Base-by-base conservation (phyloP, 1,284 basidiomycete genomes). In the Boletellus deceptivus region DNA sequence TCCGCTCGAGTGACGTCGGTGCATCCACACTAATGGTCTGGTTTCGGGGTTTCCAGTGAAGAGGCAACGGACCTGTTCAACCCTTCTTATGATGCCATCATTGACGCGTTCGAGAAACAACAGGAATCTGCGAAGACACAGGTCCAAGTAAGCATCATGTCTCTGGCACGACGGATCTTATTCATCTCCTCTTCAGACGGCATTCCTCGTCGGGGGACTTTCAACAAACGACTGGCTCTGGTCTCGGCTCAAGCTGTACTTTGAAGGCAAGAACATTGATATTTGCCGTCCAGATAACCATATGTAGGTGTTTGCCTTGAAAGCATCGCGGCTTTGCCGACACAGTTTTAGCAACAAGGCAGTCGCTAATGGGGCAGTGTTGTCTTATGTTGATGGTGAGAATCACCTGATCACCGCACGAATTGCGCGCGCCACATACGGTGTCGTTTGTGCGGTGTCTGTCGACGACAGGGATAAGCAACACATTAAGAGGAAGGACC, bases 221-320 rank as follows among this genome's bases (percentile, higher is more conserved):
- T 73, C 71, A 6, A 71, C 71, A 1, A 77, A 72, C 46, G 70
- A 75, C 17, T 76, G 72, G 70, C 60, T 78, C 1, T 75, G 69
- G 56, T 52, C 57, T 14, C 59, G 59, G 20, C 65, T 78, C 3
- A 62, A 66, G 41, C 50, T 56, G 3, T 48, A 59, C 25, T 54
- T 76, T 20, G 7, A 25, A 7, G 24, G 7, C 24, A 7, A 25
- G 24, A 25, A 25, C 4, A 25, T 25, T 6, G 24, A 25, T 3
- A 25, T 25, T 25, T 25, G 7, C 24, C 24, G 24, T 25, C 24
- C 24, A 25, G 24, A 25, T 7, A 7, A 25, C 6, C 24, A 25
- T 25, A 25, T 25, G 24, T 25, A 25, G 56, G 24, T 25, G 7
- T 7, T 25, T 36, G 17, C 13, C 29, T 44, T 13, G 8, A 13